Evolutionary conservation across 371 early-diverging fungal species (phyloP).

Genomic region (Mortierella sp.): DNA sequence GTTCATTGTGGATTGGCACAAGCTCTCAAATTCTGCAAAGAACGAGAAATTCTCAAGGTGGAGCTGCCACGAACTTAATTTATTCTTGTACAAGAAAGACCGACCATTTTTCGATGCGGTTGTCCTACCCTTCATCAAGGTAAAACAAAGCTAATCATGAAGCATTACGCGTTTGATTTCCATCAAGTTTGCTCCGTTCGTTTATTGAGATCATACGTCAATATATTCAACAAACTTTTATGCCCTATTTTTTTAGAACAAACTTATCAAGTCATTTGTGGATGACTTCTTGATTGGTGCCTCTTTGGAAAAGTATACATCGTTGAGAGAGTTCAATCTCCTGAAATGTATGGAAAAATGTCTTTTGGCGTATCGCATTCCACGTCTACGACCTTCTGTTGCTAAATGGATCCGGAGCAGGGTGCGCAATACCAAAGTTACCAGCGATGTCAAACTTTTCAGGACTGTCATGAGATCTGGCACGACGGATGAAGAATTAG

Average conservation of each 20-base stretch:
- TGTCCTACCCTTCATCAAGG: constrained; percentile 63
- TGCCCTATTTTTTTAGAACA: constrained; percentile 51
- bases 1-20: constrained; percentile 47
- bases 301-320: constrained; percentile 54
- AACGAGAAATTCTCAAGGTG: constrained; percentile 60
- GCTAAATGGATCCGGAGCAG: constrained; percentile 52
- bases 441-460: constrained; percentile 39
- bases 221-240: not conserved
- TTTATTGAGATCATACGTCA: too few relatives aligned
- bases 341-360: constrained; percentile 62
- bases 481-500: constrained; percentile 5
- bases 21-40: constrained; percentile 39
- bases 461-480: constrained; percentile 42
- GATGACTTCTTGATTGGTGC: constrained; percentile 63
- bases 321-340: constrained; percentile 52
- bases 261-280: constrained; percentile 65
- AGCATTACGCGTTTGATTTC: too few relatives aligned
- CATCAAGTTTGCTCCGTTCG: too few relatives aligned
- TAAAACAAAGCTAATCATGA: constrained; percentile 17
- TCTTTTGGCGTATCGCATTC: constrained; percentile 59
- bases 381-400: constrained; percentile 47
- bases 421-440: constrained; percentile 24
- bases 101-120: constrained; percentile 58
- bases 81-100: constrained; percentile 70
- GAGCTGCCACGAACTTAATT: constrained; percentile 67